Evolutionary conservation across 202 grass and related monocot species (phyloP), one percentile per base, ranked within the genome.

Genomic region (Brachypodium distachyon): DNA sequence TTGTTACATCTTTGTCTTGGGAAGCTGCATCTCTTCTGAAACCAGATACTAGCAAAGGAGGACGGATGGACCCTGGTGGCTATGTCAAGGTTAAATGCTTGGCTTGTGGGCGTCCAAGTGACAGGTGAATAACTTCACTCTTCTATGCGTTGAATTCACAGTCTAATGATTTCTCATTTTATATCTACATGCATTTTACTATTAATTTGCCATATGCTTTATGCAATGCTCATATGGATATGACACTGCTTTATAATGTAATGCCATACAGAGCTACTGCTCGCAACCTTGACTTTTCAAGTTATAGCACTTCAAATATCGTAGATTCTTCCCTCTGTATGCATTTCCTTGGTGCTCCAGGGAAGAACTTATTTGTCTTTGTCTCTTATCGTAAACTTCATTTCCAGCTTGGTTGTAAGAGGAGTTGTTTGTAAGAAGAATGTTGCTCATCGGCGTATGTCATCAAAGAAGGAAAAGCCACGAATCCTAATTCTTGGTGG

Each of bases 371-470:
- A 49, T 40, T 77, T 72, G n/a, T 65, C 46, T 72, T 39, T 39
- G 33, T 72, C 18, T 76, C 65, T 62, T 40, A 5, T 11, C 4
- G 17, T 25, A 51, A 27, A 47, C 23, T 82, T 65, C 44, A 63
- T 82, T 92, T 88, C 17, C 76, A 97, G 95, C 61, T 82, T 84
- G 34, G 91, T 90, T 59, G 87, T 95, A 48, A 98, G 86, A 90
- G 95, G 95, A 72, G 87, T 98, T 88, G 95, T 98, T 77, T 98
- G 95, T 74, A 98, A 98, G 87, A 98, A 98, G 85, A 98, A 98
- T 74, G 91, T 95, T 43, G 95, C 95, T 85, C 85, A 98, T 72
- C 84, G 91, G 9, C 95, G 83, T 47, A 98, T 98, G 95, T 22
- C 79, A 67, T 72, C 81, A 79, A 88, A 88, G 72, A 92, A 94